A percentile compares a stretch with the other conserved stretches of the same genome.
Conservation (phyloP, 192 early-diverging fungal genomes). For the Coemansia sp. region DNA sequence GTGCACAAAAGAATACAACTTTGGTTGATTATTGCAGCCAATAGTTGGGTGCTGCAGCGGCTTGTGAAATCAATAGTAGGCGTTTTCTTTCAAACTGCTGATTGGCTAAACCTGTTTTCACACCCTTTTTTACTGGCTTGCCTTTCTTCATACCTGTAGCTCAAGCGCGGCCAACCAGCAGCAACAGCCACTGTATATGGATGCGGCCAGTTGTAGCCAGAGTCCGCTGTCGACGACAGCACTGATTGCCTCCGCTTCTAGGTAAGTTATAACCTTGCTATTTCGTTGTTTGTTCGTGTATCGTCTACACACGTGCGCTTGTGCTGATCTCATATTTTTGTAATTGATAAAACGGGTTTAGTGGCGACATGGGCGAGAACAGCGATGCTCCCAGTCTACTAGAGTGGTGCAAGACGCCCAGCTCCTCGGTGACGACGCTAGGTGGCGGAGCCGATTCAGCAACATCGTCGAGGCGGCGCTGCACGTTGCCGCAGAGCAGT, state of each 20-base stretch:
- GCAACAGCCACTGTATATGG: neutral
- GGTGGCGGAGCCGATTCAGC: neutral
- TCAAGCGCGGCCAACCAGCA: conserved; percentile 10
- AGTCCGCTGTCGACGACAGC: neutral
- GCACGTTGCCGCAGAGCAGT: conserved; percentile 27
- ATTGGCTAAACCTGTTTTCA: conserved; percentile 4
- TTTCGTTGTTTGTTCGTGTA: neutral
- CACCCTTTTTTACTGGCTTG: neutral
- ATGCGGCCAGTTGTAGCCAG: neutral
- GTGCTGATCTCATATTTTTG: neutral
- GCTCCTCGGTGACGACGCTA: conserved; percentile 11
- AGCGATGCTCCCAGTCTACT: conserved; percentile 13
- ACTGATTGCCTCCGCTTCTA: neutral
- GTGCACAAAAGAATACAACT: neutral
- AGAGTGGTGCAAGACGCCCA: conserved; percentile 30
- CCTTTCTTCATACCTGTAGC: conserved; percentile 12
- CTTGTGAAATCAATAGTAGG: conserved; percentile 1
- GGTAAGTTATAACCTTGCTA: neutral
- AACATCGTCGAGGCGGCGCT: conserved; percentile 16
- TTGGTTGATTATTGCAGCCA: conserved; percentile 1
- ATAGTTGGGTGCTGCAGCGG: conserved; percentile 10
- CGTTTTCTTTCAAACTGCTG: neutral
- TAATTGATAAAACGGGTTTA: conserved; percentile 1
- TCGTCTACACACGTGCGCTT: neutral
- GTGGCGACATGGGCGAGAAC: conserved; percentile 6